These are phyloP conservation scores for Colletotrichum graminicola DNA, from an alignment of 2,329 filamentous ascomycete species.

Conservation along the genomic window DNA sequence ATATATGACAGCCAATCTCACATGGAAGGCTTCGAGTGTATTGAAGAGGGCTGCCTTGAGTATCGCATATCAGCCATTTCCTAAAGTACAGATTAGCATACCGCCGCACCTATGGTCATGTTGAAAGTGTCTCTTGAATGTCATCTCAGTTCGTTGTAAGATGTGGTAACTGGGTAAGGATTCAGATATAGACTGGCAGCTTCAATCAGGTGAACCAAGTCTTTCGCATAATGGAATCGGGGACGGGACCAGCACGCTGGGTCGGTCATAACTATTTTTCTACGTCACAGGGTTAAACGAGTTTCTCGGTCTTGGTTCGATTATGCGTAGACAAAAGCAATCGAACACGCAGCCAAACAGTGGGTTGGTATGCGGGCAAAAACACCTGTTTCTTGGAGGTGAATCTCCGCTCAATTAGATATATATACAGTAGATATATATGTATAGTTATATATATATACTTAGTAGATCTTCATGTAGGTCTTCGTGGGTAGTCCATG, in stretches of 20 bases:
- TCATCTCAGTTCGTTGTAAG: background rate
- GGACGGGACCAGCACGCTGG: too few relatives aligned
- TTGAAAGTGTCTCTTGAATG: background rate
- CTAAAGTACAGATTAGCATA: background rate
- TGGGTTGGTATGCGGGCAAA: background rate
- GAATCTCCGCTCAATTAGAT: too few relatives aligned
- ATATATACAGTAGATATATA: too few relatives aligned
- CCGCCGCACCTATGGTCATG: background rate
- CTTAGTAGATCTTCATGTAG: too few relatives aligned
- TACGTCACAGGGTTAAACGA: background rate
- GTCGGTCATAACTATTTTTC: background rate
- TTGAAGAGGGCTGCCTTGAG: too few relatives aligned
- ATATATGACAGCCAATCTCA: too few relatives aligned
- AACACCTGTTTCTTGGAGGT: background rate
- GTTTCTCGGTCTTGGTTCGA: background rate
- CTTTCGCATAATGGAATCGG: background rate
- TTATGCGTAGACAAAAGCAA: background rate
- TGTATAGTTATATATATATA: too few relatives aligned
- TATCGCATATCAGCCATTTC: too few relatives aligned
- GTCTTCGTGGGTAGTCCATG: too few relatives aligned
- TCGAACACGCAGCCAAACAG: background rate
- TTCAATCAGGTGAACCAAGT: too few relatives aligned
- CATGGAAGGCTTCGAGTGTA: too few relatives aligned
- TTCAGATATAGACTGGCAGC: background rate
- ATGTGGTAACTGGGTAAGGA: too few relatives aligned